These are phyloP conservation scores for Coccomyxa sp. DNA, from an alignment of 139 green algal species.

Conservation along the genomic window DNA sequence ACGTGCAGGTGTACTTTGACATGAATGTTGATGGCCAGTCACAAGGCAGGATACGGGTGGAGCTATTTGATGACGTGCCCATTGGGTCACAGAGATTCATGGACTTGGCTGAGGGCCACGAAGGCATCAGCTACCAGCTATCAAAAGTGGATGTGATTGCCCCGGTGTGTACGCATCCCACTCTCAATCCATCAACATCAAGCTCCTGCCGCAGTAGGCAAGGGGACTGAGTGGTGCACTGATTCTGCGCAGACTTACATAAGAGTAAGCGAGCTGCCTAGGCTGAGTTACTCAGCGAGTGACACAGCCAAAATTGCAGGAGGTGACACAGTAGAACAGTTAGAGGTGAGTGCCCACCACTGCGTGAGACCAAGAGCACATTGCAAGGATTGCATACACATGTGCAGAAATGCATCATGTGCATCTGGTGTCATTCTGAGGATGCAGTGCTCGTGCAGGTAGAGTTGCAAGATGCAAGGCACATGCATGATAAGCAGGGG, in stretches of 20 bases:
- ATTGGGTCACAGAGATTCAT: conserved; percentile 31
- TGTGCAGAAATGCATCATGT: neutral
- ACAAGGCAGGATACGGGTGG: conserved; percentile 36
- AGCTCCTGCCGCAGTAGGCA: too few species aligned
- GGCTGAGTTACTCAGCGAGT: conserved; percentile 3
- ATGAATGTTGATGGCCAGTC: conserved; percentile 39
- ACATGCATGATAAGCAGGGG: conserved; percentile 10
- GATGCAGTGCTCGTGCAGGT: conserved; percentile 1
- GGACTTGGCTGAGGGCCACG: conserved; percentile 38
- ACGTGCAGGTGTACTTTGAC: conserved; percentile 42
- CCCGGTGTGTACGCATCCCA: conserved; percentile 3
- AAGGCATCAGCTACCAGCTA: conserved; percentile 43
- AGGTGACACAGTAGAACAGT: conserved; percentile 27
- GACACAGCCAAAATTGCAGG: conserved; percentile 13
- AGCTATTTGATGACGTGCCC: conserved; percentile 31
- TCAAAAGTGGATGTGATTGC: conserved; percentile 39
- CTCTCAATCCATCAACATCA: too few species aligned
- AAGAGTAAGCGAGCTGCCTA: neutral
- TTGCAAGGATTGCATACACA: neutral
- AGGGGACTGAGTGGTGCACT: too few species aligned
- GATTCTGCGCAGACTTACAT: conserved; percentile 4
- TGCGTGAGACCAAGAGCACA: neutral
- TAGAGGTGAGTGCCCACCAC: conserved; percentile 31
- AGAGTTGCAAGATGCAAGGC: conserved; percentile 9
- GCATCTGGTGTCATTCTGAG: neutral